Evolutionary conservation across 2,329 filamentous ascomycete genomes (phyloP).

Genomic region (Fusarium virguliforme): DNA sequence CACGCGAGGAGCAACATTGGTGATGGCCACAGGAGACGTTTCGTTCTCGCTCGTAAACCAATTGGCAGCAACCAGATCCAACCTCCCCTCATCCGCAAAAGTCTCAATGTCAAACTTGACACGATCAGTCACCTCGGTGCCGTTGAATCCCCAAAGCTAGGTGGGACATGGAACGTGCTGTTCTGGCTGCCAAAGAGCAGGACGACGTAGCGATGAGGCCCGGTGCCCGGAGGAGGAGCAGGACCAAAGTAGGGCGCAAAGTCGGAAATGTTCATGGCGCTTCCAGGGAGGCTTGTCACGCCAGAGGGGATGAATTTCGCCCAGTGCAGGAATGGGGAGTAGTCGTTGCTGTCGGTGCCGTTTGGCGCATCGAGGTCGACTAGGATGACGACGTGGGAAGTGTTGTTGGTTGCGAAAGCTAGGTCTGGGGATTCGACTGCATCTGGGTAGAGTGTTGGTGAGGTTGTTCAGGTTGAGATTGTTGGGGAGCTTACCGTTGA

Average conservation of each 20-base stretch:
- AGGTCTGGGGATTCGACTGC: neutral
- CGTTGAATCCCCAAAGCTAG: neutral
- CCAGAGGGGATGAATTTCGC: neutral
- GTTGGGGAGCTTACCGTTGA: neutral
- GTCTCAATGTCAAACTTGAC: neutral
- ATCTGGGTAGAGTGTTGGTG: neutral
- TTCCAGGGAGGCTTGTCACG: neutral
- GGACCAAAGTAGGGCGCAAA: conserved; percentile 21
- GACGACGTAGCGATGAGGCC: conserved; percentile 21
- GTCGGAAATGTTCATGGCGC: conserved; percentile 49
- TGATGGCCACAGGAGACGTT: neutral
- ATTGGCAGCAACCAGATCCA: conserved; percentile 11
- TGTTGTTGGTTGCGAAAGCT: neutral
- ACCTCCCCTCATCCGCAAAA: neutral
- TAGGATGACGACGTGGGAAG: conserved; percentile 19
- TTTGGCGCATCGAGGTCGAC: conserved; percentile 24
- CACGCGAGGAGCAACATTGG: neutral
- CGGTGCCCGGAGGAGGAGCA: conserved; percentile 19
- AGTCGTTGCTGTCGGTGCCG: conserved; percentile 13
- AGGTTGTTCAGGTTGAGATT: fast-evolving
- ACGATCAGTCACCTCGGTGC: conserved; percentile 3
- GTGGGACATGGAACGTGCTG: conserved; percentile 3
- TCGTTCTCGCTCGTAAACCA: conserved; percentile 17
- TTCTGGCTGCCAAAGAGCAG: conserved; percentile 9
- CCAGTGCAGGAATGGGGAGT: conserved; percentile 22